Evolutionary conservation across 2,329 filamentous ascomycete species (phyloP).

Genomic region (Ceratocystis smalleyi): DNA sequence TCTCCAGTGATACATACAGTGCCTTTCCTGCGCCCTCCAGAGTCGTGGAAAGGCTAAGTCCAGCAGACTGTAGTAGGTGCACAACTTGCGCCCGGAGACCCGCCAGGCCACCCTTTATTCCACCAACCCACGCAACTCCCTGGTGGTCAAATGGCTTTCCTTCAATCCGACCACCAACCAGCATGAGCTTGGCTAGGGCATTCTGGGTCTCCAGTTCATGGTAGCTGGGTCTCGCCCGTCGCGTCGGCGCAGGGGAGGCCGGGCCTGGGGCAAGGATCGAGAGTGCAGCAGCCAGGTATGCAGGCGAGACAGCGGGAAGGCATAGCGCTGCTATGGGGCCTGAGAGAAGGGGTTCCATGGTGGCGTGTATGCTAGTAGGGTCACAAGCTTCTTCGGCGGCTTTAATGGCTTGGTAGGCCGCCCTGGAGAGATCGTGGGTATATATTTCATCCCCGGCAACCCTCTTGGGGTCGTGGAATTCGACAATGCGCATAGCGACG

Average conservation of each 20-base stretch:
- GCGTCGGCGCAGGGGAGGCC: slow-evolving; percentile 61
- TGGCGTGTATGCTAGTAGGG: slow-evolving; percentile 30
- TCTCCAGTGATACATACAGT: slow-evolving; percentile 78
- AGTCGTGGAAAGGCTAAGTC: slow-evolving; percentile 59
- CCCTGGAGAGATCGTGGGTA: slow-evolving; percentile 37
- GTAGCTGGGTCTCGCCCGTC: slow-evolving; percentile 63
- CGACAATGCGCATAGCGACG: slow-evolving; percentile 67
- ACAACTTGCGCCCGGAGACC: slow-evolving; percentile 72
- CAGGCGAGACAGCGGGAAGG: slow-evolving; percentile 68
- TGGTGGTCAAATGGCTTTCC: slow-evolving; percentile 67
- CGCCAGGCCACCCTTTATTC: slow-evolving; percentile 67
- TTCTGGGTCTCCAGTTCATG: slow-evolving; percentile 65
- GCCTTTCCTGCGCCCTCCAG: slow-evolving; percentile 68
- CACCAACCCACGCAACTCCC: slow-evolving; percentile 48
- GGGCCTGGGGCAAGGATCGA: slow-evolving; percentile 59
- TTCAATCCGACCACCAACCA: slow-evolving; percentile 78
- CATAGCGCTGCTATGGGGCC: slow-evolving; percentile 69
- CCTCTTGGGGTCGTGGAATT: slow-evolving; percentile 52
- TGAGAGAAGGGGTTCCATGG: slow-evolving; percentile 60
- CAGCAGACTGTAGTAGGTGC: slow-evolving; percentile 61
- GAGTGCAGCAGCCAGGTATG: slow-evolving; percentile 67
- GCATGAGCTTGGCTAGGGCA: slow-evolving; percentile 70
- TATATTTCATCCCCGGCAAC: slow-evolving; percentile 23
- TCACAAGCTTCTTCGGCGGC: slow-evolving; percentile 24
- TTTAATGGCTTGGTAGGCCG: slow-evolving; percentile 36